Conservation (phyloP, 1,284 basidiomycete species). For the Puccinia triticina region DNA sequence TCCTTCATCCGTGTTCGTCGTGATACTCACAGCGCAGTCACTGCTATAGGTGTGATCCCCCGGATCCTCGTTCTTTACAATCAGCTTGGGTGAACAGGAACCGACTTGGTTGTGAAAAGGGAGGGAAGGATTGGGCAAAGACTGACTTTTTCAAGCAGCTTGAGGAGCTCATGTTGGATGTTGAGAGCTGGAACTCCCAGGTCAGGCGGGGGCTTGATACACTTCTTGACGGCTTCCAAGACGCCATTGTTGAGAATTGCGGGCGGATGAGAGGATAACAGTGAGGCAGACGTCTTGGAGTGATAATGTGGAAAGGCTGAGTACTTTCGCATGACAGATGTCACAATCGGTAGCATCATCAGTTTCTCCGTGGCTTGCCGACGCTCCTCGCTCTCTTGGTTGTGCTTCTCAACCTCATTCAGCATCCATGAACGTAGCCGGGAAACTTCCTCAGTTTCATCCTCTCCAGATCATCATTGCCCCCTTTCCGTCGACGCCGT, state of each 20-base stretch:
- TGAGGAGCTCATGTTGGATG: constrained; percentile 90
- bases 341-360: constrained; percentile 79
- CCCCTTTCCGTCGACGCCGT: constrained; percentile 28
- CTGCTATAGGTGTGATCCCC: too few species aligned
- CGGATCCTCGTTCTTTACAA: too few species aligned
- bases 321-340: constrained; percentile 91
- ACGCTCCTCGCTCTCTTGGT: constrained; percentile 76
- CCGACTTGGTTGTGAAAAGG: not conserved
- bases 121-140: not conserved
- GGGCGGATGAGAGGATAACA: constrained; percentile 59
- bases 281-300: constrained; percentile 15
- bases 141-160: constrained; percentile 70
- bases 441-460: constrained; percentile 91
- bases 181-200: constrained; percentile 89
- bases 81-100: not conserved
- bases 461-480: constrained; percentile 69
- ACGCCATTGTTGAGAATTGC: constrained; percentile 94
- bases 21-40: too few species aligned
- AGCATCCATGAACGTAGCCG: constrained; percentile 83
- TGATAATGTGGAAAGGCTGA: not conserved
- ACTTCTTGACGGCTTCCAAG: too few species aligned
- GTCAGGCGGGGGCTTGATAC: constrained; percentile 73
- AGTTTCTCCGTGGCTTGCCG: constrained; percentile 86
- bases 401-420: constrained; percentile 80
- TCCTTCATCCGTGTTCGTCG: too few species aligned